Base-by-base conservation (phyloP, 2,329 filamentous ascomycete species). In the Aspergillus novoparasiticus region DNA sequence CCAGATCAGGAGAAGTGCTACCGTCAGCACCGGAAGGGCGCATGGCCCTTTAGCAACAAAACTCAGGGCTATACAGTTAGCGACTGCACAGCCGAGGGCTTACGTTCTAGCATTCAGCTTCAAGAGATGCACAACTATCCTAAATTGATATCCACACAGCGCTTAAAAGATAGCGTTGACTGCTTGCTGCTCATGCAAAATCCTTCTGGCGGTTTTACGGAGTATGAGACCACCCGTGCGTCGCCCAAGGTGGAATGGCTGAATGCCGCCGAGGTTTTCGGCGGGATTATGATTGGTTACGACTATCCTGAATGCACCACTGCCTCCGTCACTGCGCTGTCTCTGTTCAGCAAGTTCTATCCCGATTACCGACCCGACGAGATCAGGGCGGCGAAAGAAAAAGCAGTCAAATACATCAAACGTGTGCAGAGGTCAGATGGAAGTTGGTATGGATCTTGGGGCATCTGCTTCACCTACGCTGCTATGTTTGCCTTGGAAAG, bases 261-360 rank as follows among this genome's bases (percentile, higher is more conserved):
- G 50, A 99, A 99, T 73, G 94, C 94, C 0, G 95, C 95, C 1
- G 95, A 99, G 76, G 94, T 99, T 0, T 99, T 99, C 77, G 94
- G 93, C 16, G 87, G 89, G 23, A 99, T 99, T 80, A 99, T 99
- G 95, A 90, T 99, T 59, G 94, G 98, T 75, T 99, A 99, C 76
- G 93, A 97, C 76, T 98, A 99, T 73, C 93, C 94, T 0, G 95
- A 99, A 78, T 99, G 95, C 82, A 99, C 95, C 0, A 98, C 95
- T 2, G 94, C 95, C 0, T 93, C 93, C 34, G 91, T 99, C 4
- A 97, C 92, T 1, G 93, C 92, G 0, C 83, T 99, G 23, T 90
- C 90, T 5, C 83, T 94, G 2, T 98, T 98, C 82, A 86, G 87
- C 68, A 85, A 90, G 72, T 85, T 91, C 76, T 96, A 93, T 83